Base-by-base conservation (phyloP, 2,329 filamentous ascomycete species). In the Arthrobotrys megalospora region DNA sequence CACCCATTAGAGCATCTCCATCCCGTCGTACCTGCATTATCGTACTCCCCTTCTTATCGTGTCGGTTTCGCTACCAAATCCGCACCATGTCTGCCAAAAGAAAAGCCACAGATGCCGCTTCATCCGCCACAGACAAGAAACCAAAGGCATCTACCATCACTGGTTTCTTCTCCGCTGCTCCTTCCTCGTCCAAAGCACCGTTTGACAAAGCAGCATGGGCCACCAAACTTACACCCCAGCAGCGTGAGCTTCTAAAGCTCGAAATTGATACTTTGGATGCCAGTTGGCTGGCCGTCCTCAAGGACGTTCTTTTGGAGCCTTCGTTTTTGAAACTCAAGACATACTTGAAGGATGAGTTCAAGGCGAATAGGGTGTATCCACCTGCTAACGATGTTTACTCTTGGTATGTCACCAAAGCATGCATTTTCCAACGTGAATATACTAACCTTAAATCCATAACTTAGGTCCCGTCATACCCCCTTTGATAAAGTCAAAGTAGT, bases 141-240 rank as follows among this genome's bases (percentile, higher is more conserved):
- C 82, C 83, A 21, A 82, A 81, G 67, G 84, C 83, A 81, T 8
- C 36, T 6, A 75, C 82, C 79, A 81, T 82, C 53, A 72, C 80
- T 80, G 48, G 12, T 36, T 81, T 66, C 50, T 79, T 58, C 34
- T 76, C 80, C 14, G 66, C 80, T 32, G 50, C 69, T 12, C 32
- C 81, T 16, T 55, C 81, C 6, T 64, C 83, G 14, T 80, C 85
- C 38, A 82, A 85, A 4, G 80, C 84, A 72, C 92, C 89, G 80
- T 98, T 97, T 83, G 89, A 97, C 87, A 97, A 97, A 86, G 89
- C 90, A 53, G 93, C 92, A 85, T 99, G 96, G 96, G 87, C 94
- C n/a, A 89, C 89, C 19, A 89, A 89, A 72, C 87, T 99, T 80
- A 94, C 89, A 0, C 85, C 89, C 0, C 96, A 99, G 85, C 93